Evolutionary conservation across 202 grass and related monocot genomes (phyloP).

Genomic region (Miscanthus sacchariflorus): DNA sequence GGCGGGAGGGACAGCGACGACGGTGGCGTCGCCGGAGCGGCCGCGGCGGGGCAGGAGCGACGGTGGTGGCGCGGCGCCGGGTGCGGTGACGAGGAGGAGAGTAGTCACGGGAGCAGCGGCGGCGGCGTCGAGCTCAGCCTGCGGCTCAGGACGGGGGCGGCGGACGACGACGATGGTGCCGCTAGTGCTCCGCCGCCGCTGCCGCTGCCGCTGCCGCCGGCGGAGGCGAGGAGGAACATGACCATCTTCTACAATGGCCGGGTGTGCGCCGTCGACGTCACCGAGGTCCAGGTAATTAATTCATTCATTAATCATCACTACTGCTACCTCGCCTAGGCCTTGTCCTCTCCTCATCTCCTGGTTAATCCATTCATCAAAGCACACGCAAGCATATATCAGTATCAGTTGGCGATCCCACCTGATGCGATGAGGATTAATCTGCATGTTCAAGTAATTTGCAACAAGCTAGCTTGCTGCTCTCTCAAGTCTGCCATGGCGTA

Average conservation of each 20-base stretch:
- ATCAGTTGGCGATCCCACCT: too few species aligned
- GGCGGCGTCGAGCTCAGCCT: constrained; percentile 50
- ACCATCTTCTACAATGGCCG: constrained; percentile 76
- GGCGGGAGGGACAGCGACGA: background rate
- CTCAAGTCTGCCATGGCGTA: too few species aligned
- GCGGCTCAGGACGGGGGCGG: constrained; percentile 32
- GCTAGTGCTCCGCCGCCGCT: background rate
- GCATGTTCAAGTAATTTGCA: too few species aligned
- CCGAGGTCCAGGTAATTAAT: constrained; percentile 62
- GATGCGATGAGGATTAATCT: too few species aligned
- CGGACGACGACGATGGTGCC: background rate
- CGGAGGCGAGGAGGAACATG: constrained; percentile 41
- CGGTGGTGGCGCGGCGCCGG: too few species aligned
- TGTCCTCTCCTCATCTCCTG: too few species aligned
- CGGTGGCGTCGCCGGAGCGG: background rate
- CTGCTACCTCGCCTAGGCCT: too few species aligned
- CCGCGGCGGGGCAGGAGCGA: too few species aligned
- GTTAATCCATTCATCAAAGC: too few species aligned
- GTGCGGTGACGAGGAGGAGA: background rate
- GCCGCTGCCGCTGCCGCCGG: background rate
- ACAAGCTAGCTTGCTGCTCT: too few species aligned
- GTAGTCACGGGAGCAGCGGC: background rate
- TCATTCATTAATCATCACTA: too few species aligned
- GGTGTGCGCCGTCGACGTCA: constrained; percentile 68
- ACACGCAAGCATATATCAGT: too few species aligned